Evolutionary conservation across 2,329 filamentous ascomycete species (phyloP), one percentile per base, ranked within the genome.

Genomic region (Colletotrichum sansevieriae): DNA sequence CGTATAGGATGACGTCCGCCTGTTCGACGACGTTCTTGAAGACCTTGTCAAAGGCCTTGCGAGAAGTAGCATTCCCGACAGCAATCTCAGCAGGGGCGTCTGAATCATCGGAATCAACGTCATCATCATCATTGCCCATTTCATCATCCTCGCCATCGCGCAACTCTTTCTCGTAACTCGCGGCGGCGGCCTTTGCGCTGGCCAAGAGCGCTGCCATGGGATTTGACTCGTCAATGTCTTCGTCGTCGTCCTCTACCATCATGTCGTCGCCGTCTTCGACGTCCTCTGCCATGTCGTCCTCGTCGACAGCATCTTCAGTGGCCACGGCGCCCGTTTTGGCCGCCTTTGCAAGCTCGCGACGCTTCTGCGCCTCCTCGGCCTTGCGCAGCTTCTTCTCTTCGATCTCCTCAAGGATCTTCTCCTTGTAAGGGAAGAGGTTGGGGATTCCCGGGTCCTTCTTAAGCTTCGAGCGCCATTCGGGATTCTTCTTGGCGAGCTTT

Each of bases 371-470:
- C 76, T 97, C 93, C 76, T 97, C 94, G 72, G 90, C 89, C 84
- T 95, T 98, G 79, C 88, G 84, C 73, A 91, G 84, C 77, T 92
- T 92, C 75, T 89, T 91, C 82, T 97, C 93, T 82, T 99, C 96
- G 74, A 99, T 97, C 81, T 99, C 94, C 67, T 95, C 90, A 39
- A 99, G 87, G 33, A 99, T 88, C 85, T 92, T 95, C 80, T 98
- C 95, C 84, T 99, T 99, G 86, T 96, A 98, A 1, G 96, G 96
- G 83, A 98, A 99, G 41, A 98, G 83, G 78, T 98, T 99, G 46
- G 96, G 96, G 71, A 99, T 98, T 56, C 96, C 96, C 25, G 95
- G 96, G 76, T 99, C 96, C 84, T 98, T 99, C 88, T 98, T 98
- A 74, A 97, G 79, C 80, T 94, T 93, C 68, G 94, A 95, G 74